Evolutionary conservation across 1,139 yeast genomes (phyloP).

Genomic region (Petasospora rhodanensis): DNA sequence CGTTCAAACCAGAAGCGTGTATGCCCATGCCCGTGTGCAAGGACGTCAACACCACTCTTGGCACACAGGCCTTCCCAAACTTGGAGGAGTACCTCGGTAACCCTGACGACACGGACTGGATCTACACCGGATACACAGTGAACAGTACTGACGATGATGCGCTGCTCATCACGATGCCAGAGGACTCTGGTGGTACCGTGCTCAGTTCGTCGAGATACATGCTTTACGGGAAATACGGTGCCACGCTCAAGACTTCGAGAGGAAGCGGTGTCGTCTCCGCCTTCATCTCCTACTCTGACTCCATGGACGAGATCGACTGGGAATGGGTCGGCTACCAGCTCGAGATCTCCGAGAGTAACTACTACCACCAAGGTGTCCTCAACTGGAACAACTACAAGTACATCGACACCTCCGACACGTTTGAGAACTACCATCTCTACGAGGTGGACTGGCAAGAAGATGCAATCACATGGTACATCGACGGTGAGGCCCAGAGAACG

Average conservation of each 20-base stretch:
- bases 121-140: conserved; percentile 61
- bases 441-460: conserved; percentile 83
- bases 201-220: conserved; percentile 72
- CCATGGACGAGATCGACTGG: conserved; percentile 84
- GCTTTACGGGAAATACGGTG: conserved; percentile 82
- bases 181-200: conserved; percentile 70
- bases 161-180: conserved; percentile 71
- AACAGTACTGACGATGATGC: conserved; percentile 41
- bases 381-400: conserved; percentile 59
- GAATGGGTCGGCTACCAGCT: conserved; percentile 78
- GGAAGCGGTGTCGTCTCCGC: conserved; percentile 80
- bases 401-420: conserved; percentile 47
- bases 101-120: conserved; percentile 63
- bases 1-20: conserved; percentile 46
- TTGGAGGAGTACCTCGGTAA: conserved; percentile 62
- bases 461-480: conserved; percentile 64
- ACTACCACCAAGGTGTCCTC: conserved; percentile 67
- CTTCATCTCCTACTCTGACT: conserved; percentile 74
- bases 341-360: conserved; percentile 67
- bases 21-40: conserved; percentile 60
- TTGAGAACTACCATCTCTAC: conserved; percentile 67
- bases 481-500: conserved; percentile 67
- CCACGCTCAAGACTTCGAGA: conserved; percentile 67
- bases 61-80: conserved; percentile 29
- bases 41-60: conserved; percentile 36